These are phyloP conservation scores for Naematelia encephala DNA, from an alignment of 768 basidiomycete genomes.

Conservation along the genomic window DNA sequence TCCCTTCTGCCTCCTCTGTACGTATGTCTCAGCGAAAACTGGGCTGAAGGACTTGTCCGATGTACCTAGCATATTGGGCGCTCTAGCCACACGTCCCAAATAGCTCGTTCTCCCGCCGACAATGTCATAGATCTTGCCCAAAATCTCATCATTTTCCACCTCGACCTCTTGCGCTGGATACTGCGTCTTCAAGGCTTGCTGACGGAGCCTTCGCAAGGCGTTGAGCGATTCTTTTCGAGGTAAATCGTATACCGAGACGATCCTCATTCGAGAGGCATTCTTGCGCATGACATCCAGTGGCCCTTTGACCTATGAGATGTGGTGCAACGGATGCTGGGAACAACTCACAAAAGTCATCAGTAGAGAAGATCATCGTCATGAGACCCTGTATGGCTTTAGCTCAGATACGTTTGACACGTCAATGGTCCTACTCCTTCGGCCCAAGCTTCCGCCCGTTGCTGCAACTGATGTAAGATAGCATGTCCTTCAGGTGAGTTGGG, in stretches of 20 bases:
- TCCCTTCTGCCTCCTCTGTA: slow-evolving; percentile 58
- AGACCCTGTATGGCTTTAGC: slow-evolving; percentile 55
- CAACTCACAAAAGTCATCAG: slow-evolving; percentile 70
- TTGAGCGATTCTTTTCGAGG: slow-evolving; percentile 59
- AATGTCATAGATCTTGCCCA: slow-evolving; percentile 58
- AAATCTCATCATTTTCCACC: slow-evolving; percentile 50
- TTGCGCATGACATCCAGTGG: slow-evolving; percentile 54
- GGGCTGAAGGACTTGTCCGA: slow-evolving; percentile 6
- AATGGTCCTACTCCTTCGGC: slow-evolving; percentile 64
- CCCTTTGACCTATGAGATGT: slow-evolving; percentile 15
- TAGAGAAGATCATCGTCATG: slow-evolving; percentile 70
- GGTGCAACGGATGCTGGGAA: neutral
- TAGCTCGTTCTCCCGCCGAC: slow-evolving; percentile 79
- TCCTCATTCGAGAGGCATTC: slow-evolving; percentile 70
- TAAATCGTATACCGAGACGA: slow-evolving; percentile 71
- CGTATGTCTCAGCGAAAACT: neutral
- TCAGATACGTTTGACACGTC: neutral
- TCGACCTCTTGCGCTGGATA: slow-evolving; percentile 7
- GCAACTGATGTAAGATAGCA: slow-evolving; percentile 77
- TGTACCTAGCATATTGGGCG: slow-evolving; percentile 58
- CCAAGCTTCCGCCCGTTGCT: slow-evolving; percentile 83
- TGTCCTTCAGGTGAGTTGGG: slow-evolving; percentile 70
- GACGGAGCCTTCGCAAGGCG: slow-evolving; percentile 60
- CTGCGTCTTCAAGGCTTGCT: slow-evolving; percentile 27
- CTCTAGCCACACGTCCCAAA: slow-evolving; percentile 64